These are phyloP conservation scores for Zasmidium angulare DNA, from an alignment of 2,329 filamentous ascomycete genomes.

Conservation along the genomic window DNA sequence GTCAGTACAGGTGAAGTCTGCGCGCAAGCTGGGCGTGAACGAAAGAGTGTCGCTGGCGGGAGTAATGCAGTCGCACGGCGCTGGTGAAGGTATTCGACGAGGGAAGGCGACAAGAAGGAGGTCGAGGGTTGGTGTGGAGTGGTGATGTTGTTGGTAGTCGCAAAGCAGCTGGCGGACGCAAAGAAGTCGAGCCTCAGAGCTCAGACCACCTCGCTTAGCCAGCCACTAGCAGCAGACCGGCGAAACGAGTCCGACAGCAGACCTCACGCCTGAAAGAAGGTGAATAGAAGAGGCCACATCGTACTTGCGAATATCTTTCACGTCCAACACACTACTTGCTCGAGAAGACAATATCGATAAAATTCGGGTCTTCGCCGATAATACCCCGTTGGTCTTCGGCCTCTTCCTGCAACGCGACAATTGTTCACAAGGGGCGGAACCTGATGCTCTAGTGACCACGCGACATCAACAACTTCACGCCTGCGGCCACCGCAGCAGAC, in stretches of 20 bases:
- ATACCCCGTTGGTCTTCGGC: no score
- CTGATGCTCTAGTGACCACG: constrained; percentile 5
- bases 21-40: not conserved
- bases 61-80: no score
- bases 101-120: not conserved
- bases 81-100: not conserved
- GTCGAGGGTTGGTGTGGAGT: not conserved
- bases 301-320: not conserved
- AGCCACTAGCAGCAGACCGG: no score
- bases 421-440: not conserved
- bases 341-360: not conserved
- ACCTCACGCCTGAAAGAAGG: not conserved
- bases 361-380: no score
- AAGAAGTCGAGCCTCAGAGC: not conserved
- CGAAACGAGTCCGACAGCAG: not conserved
- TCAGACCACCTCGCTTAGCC: not conserved
- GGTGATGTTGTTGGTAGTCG: not conserved
- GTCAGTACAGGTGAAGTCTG: not conserved
- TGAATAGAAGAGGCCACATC: not conserved
- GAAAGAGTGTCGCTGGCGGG: no score
- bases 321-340: no score
- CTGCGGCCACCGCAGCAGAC: not conserved
- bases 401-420: not conserved
- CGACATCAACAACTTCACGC: not conserved
- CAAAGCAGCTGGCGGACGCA: not conserved